phyloP scores from a whole-genome alignment of 371 early-diverging fungal species.

The Syncephalastrum monosporum region DNA sequence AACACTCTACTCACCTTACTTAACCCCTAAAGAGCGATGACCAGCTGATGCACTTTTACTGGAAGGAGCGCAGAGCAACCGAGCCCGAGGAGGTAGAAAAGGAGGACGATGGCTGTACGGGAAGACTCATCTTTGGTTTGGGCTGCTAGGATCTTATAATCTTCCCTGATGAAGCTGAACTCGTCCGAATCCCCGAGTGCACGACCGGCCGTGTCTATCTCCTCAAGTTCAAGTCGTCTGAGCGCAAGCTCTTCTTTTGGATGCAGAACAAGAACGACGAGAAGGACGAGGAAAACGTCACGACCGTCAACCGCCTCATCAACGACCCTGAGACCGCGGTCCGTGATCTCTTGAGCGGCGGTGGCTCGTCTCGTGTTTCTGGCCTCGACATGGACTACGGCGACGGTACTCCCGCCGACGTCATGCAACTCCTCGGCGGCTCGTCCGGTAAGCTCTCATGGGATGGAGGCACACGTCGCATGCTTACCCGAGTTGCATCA shows the following conservation, averaged over 20 bases:
- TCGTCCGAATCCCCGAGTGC: conserved; percentile 64
- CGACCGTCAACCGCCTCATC: conserved; percentile 57
- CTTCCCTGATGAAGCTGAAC: conserved; percentile 77
- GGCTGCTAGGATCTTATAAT: conserved; percentile 62
- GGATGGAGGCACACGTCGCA: background rate
- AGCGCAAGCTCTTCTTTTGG: conserved; percentile 79
- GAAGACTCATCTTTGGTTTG: background rate
- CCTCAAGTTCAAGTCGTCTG: conserved; percentile 74
- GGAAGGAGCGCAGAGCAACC: conserved; percentile 64
- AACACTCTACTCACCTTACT: background rate
- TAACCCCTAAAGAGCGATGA: conserved; percentile 51
- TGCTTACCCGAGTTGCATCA: no score
- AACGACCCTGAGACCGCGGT: conserved; percentile 52
- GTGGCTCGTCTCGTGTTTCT: conserved; percentile 18
- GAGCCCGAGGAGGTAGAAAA: conserved; percentile 52
- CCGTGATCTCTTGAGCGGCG: conserved; percentile 15
- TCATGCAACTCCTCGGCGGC: conserved; percentile 35
- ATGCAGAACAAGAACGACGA: conserved; percentile 69
- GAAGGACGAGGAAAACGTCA: conserved; percentile 54
- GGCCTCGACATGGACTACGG: conserved; percentile 14
- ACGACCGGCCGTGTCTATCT: conserved; percentile 75
- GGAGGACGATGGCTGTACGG: background rate
- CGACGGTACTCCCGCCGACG: conserved; percentile 29
- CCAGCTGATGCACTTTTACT: conserved; percentile 72
- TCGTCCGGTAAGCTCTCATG: conserved; percentile 19